Percentiles rank a stretch among this genome's conserved stretches.
These are phyloP conservation scores for Candida ponderosae DNA, from an alignment of 805 yeast genomes.

Conservation along the genomic window DNA sequence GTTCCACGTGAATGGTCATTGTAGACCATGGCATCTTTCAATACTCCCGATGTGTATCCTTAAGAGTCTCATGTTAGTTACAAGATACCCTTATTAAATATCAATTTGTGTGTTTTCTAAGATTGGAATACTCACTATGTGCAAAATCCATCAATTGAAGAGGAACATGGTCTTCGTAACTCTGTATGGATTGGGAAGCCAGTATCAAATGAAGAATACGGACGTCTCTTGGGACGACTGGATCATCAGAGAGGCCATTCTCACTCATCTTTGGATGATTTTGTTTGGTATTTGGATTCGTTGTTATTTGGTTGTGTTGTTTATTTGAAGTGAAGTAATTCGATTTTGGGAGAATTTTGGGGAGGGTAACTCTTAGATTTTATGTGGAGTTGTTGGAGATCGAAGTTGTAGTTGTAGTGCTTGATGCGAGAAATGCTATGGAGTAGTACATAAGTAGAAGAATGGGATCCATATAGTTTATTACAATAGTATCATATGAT, in stretches of 20 bases:
- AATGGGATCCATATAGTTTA: too few species aligned
- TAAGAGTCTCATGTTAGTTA: constrained; percentile 3
- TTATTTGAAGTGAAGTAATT: too few species aligned
- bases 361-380: too few species aligned
- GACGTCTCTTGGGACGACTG: constrained; percentile 72
- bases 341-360: too few species aligned
- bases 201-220: constrained; percentile 81
- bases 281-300: too few species aligned
- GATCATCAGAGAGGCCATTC: constrained; percentile 19
- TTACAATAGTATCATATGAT: too few species aligned
- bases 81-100: neutral
- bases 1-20: constrained; percentile 65
- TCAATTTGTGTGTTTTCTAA: too few species aligned
- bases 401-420: too few species aligned
- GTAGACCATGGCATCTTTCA: constrained; percentile 85
- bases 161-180: constrained; percentile 94
- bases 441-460: too few species aligned
- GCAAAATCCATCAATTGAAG: constrained; percentile 97
- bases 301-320: too few species aligned
- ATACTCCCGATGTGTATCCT: constrained; percentile 75
- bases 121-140: constrained; percentile 35
- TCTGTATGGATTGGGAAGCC: constrained; percentile 88
- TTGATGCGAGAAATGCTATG: too few species aligned
- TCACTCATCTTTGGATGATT: constrained; percentile 1
- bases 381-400: too few species aligned